These are phyloP conservation scores for Brassica incana DNA, from an alignment of 345 rosid genomes.

Conservation along the genomic window DNA sequence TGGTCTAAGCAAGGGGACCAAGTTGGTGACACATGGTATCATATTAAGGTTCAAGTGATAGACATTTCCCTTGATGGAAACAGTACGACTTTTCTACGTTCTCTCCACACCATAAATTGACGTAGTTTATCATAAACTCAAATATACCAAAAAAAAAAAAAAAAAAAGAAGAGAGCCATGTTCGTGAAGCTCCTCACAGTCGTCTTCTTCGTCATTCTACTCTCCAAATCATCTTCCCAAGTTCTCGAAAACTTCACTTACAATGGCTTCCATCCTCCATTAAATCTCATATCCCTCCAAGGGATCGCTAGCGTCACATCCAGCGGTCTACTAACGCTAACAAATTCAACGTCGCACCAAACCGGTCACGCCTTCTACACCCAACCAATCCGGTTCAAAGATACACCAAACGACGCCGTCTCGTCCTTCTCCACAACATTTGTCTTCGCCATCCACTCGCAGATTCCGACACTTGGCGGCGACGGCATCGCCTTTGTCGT, in stretches of 20 bases:
- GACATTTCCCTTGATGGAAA: not conserved
- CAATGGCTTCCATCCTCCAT: slow-evolving; percentile 20
- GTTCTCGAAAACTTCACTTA: slow-evolving; percentile 13
- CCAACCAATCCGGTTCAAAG: slow-evolving; percentile 59
- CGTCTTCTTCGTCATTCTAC: not conserved
- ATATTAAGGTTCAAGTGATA: too few relatives aligned
- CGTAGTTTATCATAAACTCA: not conserved
- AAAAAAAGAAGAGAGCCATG: not conserved
- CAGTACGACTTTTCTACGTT: not conserved
- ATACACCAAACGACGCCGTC: slow-evolving; percentile 35
- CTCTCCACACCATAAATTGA: not conserved
- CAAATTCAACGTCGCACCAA: slow-evolving; percentile 23
- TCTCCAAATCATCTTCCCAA: slow-evolving; percentile 17
- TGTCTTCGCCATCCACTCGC: slow-evolving; percentile 52
- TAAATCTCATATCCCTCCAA: slow-evolving; percentile 40
- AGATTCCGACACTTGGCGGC: not conserved
- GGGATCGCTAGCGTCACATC: slow-evolving; percentile 45
- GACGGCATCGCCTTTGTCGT: slow-evolving; percentile 52
- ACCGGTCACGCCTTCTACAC: slow-evolving; percentile 70
- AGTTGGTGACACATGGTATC: too few relatives aligned
- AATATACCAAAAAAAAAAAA: not conserved
- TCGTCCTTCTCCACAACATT: slow-evolving; percentile 21
- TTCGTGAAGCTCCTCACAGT: slow-evolving; percentile 4
- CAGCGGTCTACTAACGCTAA: slow-evolving; percentile 40
- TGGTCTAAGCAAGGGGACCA: too few relatives aligned